Conservation (phyloP, 805 yeast species). For the Candida tammaniensis region DNA sequence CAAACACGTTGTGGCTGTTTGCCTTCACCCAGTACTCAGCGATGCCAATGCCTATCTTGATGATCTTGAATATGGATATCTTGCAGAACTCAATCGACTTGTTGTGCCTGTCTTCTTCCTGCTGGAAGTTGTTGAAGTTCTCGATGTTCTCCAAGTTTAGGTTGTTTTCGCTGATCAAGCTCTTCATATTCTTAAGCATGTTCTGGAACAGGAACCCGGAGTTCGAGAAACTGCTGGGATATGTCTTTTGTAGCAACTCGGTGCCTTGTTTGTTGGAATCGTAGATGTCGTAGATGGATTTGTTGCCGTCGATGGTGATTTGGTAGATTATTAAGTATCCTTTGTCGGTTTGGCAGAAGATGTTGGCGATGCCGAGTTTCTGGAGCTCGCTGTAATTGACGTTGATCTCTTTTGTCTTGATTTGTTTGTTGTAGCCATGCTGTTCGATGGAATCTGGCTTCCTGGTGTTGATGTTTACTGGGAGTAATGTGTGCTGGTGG, state of each 20-base stretch:
- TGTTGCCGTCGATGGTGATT: constrained; percentile 24
- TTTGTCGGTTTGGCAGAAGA: constrained; percentile 40
- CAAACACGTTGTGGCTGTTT: constrained; percentile 37
- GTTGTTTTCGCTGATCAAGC: constrained; percentile 5
- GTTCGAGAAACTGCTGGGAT: constrained; percentile 28
- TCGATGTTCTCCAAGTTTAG: constrained; percentile 35
- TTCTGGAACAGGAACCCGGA: constrained; percentile 29
- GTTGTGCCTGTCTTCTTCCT: constrained; percentile 32
- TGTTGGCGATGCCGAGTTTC: constrained; percentile 20
- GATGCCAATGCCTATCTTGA: constrained; percentile 33
- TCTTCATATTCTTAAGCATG: constrained; percentile 33
- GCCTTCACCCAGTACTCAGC: constrained; percentile 34
- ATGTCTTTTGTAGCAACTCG: constrained; percentile 26
- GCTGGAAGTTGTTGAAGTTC: constrained; percentile 23
- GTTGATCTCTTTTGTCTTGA: constrained; percentile 37
- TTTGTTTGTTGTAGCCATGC: constrained; percentile 45
- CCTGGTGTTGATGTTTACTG: constrained; percentile 48
- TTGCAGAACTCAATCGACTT: constrained; percentile 25
- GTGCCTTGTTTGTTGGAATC: constrained; percentile 19
- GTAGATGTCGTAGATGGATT: constrained; percentile 31
- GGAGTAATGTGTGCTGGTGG: constrained; percentile 32
- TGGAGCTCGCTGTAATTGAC: constrained; percentile 35
- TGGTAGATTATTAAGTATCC: constrained; percentile 45
- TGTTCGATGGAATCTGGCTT: constrained; percentile 40
- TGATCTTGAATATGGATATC: constrained; percentile 26